Evolutionary conservation across 257 asterid genomes (phyloP).

Genomic region (Ilex aquifolium): DNA sequence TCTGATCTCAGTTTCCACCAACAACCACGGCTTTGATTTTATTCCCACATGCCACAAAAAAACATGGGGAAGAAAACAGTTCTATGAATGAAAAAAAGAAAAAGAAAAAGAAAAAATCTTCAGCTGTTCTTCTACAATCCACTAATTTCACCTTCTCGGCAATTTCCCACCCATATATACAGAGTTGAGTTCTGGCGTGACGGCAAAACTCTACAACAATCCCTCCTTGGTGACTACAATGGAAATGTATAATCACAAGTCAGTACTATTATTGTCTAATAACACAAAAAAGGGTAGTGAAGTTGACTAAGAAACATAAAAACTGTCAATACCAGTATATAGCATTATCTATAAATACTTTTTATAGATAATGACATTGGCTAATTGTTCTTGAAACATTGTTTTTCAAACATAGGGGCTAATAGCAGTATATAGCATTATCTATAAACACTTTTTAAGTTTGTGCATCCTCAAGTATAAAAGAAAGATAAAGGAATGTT

Average conservation of each 20-base stretch:
- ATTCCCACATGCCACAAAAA: conserved; percentile 6
- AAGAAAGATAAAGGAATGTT: too few relatives aligned
- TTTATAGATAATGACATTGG: too few relatives aligned
- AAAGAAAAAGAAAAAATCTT: not conserved
- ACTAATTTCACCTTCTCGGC: conserved; percentile 63
- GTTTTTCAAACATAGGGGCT: too few relatives aligned
- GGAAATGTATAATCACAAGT: not conserved
- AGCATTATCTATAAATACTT: too few relatives aligned
- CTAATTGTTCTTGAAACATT: too few relatives aligned
- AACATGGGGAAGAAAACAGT: not conserved
- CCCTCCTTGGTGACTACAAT: conserved; percentile 75
- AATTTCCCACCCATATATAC: conserved; percentile 71
- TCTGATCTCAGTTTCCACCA: conserved; percentile 9
- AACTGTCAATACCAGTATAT: not conserved
- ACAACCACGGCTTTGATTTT: conserved; percentile 8
- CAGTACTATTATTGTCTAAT: too few relatives aligned
- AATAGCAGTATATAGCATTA: not conserved
- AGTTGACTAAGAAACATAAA: too few relatives aligned
- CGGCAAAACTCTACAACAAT: conserved; percentile 77
- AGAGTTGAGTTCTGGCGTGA: conserved; percentile 42
- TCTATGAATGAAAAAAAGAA: not conserved
- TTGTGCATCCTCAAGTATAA: too few relatives aligned
- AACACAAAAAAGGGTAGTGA: not conserved
- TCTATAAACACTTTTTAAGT: too few relatives aligned
- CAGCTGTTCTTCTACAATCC: conserved; percentile 30